A percentile compares a stretch with the other conserved stretches of the same genome.
Conservation (phyloP, 2,329 filamentous ascomycete species). For the Talaromyces sp. region DNA sequence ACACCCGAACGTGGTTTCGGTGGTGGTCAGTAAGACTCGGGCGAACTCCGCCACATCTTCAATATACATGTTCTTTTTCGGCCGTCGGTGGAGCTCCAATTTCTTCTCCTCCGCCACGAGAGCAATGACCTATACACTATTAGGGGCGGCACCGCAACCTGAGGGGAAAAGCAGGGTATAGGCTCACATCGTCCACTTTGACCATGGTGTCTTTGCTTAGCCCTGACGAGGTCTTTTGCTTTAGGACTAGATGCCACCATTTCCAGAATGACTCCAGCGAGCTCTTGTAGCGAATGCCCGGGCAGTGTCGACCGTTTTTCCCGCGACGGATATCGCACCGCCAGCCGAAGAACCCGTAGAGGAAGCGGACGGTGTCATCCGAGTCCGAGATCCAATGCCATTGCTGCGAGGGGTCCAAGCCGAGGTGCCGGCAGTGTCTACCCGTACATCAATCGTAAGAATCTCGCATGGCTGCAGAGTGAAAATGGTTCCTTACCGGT, state of each 20-base stretch:
- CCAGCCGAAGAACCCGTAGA: slow-evolving; percentile 15
- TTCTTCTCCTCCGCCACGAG: slow-evolving; percentile 22
- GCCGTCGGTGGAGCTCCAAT: slow-evolving; percentile 15
- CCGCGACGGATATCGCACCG: not conserved
- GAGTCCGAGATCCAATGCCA: slow-evolving; percentile 21
- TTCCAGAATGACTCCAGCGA: slow-evolving; percentile 8
- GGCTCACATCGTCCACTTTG: slow-evolving; percentile 4
- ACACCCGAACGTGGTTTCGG: slow-evolving; percentile 26
- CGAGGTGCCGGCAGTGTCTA: slow-evolving; percentile 21
- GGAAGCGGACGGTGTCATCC: slow-evolving; percentile 19
- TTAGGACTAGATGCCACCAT: slow-evolving; percentile 19
- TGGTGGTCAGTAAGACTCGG: slow-evolving; percentile 24
- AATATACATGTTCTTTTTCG: slow-evolving; percentile 28
- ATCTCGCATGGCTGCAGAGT: not conserved
- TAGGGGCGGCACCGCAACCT: slow-evolving; percentile 3
- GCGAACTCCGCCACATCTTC: slow-evolving; percentile 29
- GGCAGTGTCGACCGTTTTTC: not conserved
- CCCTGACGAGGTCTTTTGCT: slow-evolving; percentile 13
- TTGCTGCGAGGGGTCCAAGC: slow-evolving; percentile 16
- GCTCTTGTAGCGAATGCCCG: slow-evolving; percentile 3
- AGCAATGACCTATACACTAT: slow-evolving; percentile 22
- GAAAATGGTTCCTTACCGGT: slow-evolving; percentile 16
- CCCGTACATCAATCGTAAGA: slow-evolving; percentile 1
- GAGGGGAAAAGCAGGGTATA: not conserved
- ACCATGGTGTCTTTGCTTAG: slow-evolving; percentile 1